Evolutionary conservation across 768 basidiomycete genomes (phyloP), one percentile per base, ranked within the genome.

Genomic region (Kwoniella sp.): DNA sequence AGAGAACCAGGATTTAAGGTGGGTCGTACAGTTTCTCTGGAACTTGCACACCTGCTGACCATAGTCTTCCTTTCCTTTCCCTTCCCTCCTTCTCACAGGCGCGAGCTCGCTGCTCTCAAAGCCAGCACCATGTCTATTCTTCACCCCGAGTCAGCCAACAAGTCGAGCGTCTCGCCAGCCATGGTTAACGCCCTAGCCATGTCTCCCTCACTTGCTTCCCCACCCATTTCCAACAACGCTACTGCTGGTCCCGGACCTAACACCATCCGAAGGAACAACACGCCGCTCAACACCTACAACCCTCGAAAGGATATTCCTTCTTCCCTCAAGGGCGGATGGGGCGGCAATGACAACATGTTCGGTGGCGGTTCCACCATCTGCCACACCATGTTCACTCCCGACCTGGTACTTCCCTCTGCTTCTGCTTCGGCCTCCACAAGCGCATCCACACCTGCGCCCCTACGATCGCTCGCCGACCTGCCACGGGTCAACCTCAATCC

Each of bases 401-500:
- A 92, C 68, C 82, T 87, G 58, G 81, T 83, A 59, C 69, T 82
- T 30, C 77, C 79, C 9, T 57, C 63, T n/a, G 8, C 73, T 17
- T 50, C 67, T 25, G 34, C 34, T 25, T 65, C 23, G 55, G 60
- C n/a, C 23, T 68, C 31, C 20, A 29, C 58, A 7, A 11, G 11
- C 41, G 13, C 62, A 17, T 61, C 65, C 17, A 52, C 51, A 15
- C 60, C 71, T 28, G 48, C 67, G 17, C 63, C 73, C 5, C 55
- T 71, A 29, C 61, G 69, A 7, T 67, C 69, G n/a, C 53, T 82
- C 54, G 38, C 69, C 77, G 68, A 79, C 59, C 34, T 76, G 53
- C 80, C 88, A 62, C 86, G 89, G 77, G 88, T 90, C 84, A 92
- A 92, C 76, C 86, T 92, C 78, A 92, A 92, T 76, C 91, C 91